A percentile compares a stretch with the other conserved stretches of the same genome.
These are phyloP conservation scores for Neonectria ditissima DNA, from an alignment of 2,329 filamentous ascomycete species.

Conservation along the genomic window DNA sequence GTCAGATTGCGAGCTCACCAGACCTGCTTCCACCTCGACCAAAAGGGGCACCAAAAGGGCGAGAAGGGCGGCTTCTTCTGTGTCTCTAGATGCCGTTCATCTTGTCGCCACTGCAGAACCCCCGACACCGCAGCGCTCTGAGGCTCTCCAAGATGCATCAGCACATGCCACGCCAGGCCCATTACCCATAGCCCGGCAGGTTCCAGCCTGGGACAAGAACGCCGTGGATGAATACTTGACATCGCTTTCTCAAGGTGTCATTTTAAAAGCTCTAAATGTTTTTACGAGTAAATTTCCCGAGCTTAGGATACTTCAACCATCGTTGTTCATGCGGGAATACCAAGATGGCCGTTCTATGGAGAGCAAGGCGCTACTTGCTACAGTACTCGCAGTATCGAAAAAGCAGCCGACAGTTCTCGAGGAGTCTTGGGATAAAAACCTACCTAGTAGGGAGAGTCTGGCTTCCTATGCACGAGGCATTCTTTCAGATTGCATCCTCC, in stretches of 20 bases:
- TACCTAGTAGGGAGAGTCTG: constrained; percentile 30
- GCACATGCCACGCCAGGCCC: constrained; percentile 1
- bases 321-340: constrained; percentile 46
- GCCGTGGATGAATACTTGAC: constrained; percentile 43
- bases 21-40: constrained; percentile 11
- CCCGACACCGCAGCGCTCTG: neutral
- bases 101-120: neutral
- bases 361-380: constrained; percentile 40
- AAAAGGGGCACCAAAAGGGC: constrained; percentile 26
- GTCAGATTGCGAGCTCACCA: constrained; percentile 43
- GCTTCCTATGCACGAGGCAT: constrained; percentile 32
- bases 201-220: neutral
- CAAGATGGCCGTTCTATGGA: constrained; percentile 37
- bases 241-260: constrained; percentile 38
- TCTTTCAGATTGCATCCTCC: constrained; percentile 31
- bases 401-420: constrained; percentile 34
- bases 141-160: neutral
- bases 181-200: neutral
- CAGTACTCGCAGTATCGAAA: constrained; percentile 32
- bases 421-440: constrained; percentile 13
- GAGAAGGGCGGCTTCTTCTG: neutral
- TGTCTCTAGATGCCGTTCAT: neutral
- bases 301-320: constrained; percentile 49
- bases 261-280: constrained; percentile 49
- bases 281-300: constrained; percentile 52